Base-by-base conservation (phyloP, 2,329 filamentous ascomycete species). In the Leptographium procerum region DNA sequence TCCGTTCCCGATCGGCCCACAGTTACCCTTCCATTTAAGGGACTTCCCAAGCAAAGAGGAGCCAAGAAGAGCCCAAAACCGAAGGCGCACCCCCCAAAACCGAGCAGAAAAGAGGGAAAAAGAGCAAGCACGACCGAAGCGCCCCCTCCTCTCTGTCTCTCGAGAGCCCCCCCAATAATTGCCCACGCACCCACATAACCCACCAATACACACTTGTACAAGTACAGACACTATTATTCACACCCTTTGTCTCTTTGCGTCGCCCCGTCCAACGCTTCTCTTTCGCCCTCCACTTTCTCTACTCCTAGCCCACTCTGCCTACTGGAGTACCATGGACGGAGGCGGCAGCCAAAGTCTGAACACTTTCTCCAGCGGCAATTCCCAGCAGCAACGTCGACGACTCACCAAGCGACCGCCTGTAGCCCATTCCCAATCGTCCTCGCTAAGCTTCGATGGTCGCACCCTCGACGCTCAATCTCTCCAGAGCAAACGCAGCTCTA, bases 381-480 rank as follows among this genome's bases (percentile, higher is more conserved):
- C 76, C 61, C 75, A 80, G 9, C 48, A 47, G n/a, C 56, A 60
- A 64, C 81, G 83, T 72, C 81, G 82, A 72, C 77, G 73, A 69
- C 79, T 86, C 64, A 80, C 80, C 68, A 86, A 86, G 75, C 83
- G 82, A 69, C 80, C 80, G 59, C 80, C 75, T 26, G 71, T 79
- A 55, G 72, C 65, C 45, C 72, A 76, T 64, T 72, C 75, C 62
- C 74, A 79, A 67, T 73, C 73, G 64, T 74, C 77, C 62, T 77
- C 72, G 55, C 75, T 74, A 67, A 75, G 73, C 68, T 71, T 78
- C 73, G 78, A 82, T 74, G 72, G 74, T 72, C 71, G 73, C 58
- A 56, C 58, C 65, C 74, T 76, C 73, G 80, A 83, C 73, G 73
- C 77, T 71, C 74, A 74, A 66, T 83, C 79, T 64, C 72, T 84